phyloP scores from a whole-genome alignment of 176 grass and related monocot species.

The Paspalum notatum region DNA sequence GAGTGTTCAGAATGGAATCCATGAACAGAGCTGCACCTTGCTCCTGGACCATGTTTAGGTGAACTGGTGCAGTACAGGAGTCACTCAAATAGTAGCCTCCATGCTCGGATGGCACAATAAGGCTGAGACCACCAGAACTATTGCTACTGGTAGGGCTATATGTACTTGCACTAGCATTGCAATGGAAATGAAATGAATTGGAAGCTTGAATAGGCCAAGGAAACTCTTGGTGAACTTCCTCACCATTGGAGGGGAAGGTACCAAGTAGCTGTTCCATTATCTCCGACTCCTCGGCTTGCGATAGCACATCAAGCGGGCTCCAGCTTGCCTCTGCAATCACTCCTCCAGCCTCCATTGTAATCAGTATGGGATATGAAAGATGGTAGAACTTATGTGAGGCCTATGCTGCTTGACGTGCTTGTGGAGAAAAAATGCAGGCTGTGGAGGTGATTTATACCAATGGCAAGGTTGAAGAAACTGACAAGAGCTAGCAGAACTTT shows the following conservation, averaged over 20 bases:
- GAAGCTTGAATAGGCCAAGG: constrained; percentile 51
- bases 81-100: constrained; percentile 47
- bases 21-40: constrained; percentile 46
- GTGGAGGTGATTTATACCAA: constrained; percentile 57
- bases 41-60: constrained; percentile 53
- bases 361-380: constrained; percentile 36
- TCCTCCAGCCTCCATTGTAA: constrained; percentile 67
- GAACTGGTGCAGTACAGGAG: constrained; percentile 40
- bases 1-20: constrained; percentile 46
- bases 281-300: constrained; percentile 51
- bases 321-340: constrained; percentile 48
- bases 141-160: constrained; percentile 45
- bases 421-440: constrained; percentile 48
- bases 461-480: constrained; percentile 27
- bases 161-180: constrained; percentile 41
- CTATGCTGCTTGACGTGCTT: constrained; percentile 46
- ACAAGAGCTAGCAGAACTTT: constrained; percentile 34
- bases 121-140: constrained; percentile 33
- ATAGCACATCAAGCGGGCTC: constrained; percentile 44
- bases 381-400: constrained; percentile 28
- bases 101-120: constrained; percentile 44
- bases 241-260: constrained; percentile 41
- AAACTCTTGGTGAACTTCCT: constrained; percentile 36
- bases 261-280: constrained; percentile 59
- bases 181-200: constrained; percentile 44